These are phyloP conservation scores for Hysterangium stoloniferum DNA, from an alignment of 768 basidiomycete genomes.

Conservation along the genomic window DNA sequence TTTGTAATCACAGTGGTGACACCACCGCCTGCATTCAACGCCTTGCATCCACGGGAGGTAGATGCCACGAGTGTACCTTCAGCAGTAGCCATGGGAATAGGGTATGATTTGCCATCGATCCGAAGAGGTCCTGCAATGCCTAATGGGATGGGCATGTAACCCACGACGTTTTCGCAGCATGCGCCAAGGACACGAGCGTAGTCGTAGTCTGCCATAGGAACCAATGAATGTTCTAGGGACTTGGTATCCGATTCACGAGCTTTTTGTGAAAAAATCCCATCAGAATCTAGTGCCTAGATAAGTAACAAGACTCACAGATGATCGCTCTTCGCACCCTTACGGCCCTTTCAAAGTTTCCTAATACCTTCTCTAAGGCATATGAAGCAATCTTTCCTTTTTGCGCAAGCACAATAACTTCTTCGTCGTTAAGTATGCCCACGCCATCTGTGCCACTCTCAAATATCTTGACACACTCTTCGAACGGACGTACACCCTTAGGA, in stretches of 20 bases:
- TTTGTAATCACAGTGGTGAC: constrained; percentile 88
- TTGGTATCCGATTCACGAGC: constrained; percentile 81
- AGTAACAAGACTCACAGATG: constrained; percentile 58
- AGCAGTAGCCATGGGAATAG: constrained; percentile 99
- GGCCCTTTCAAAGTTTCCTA: constrained; percentile 84
- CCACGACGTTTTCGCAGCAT: constrained; percentile 98
- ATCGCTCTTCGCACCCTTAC: constrained; percentile 81
- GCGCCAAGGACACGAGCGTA: constrained; percentile 92
- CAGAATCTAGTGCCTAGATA: constrained; percentile 2
- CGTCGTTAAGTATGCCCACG: constrained; percentile 67
- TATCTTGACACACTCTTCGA: constrained; percentile 74
- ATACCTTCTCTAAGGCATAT: constrained; percentile 92
- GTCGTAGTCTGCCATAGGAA: constrained; percentile 84
- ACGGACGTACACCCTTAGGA: constrained; percentile 33
- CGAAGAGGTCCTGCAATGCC: constrained; percentile 94
- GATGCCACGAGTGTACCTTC: constrained; percentile 98
- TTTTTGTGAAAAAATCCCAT: constrained; percentile 23
- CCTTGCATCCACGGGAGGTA: constrained; percentile 95
- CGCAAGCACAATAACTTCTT: constrained; percentile 82
- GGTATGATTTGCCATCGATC: constrained; percentile 76
- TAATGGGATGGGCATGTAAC: constrained; percentile 92
- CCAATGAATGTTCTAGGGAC: constrained; percentile 73
- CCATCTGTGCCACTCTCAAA: constrained; percentile 69
- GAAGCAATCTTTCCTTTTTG: constrained; percentile 90
- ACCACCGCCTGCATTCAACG: constrained; percentile 92